Evolutionary conservation across 139 green algal genomes (phyloP).

Genomic region (Eudorina sp.): DNA sequence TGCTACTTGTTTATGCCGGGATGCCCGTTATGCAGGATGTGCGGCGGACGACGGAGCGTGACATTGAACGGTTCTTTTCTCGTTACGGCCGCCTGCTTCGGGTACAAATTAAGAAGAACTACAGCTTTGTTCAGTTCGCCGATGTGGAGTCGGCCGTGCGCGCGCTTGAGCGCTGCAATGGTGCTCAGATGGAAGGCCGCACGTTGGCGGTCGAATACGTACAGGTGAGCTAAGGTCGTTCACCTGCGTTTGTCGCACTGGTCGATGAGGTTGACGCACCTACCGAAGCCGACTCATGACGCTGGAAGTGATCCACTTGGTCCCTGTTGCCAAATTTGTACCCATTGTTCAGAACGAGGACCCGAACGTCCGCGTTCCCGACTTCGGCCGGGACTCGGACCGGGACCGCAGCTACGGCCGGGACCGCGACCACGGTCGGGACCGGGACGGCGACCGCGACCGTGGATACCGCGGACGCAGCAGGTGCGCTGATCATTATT

Average conservation of each 20-base stretch:
- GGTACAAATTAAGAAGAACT: constrained; percentile 80
- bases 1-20: too few species aligned
- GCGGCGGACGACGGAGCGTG: constrained; percentile 65
- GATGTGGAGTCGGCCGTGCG: constrained; percentile 70
- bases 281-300: too few species aligned
- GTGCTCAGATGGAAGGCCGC: constrained; percentile 64
- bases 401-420: background rate
- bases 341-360: constrained; percentile 54
- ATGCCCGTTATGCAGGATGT: constrained; percentile 61
- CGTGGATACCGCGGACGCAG: background rate
- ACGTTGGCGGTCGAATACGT: constrained; percentile 81
- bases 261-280: too few species aligned
- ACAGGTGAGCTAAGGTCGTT: too few species aligned
- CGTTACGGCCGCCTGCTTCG: constrained; percentile 65
- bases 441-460: background rate
- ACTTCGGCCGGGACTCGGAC: background rate
- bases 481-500: background rate
- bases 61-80: constrained; percentile 83
- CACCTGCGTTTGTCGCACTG: too few species aligned
- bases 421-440: background rate
- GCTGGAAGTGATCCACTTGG: constrained; percentile 24
- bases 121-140: constrained; percentile 84
- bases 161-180: constrained; percentile 70
- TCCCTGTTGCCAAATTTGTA: too few species aligned
- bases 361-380: constrained; percentile 33